Evolutionary conservation across 2,329 filamentous ascomycete genomes (phyloP), one percentile per base, ranked within the genome.

Genomic region (Colletotrichum kahawae): DNA sequence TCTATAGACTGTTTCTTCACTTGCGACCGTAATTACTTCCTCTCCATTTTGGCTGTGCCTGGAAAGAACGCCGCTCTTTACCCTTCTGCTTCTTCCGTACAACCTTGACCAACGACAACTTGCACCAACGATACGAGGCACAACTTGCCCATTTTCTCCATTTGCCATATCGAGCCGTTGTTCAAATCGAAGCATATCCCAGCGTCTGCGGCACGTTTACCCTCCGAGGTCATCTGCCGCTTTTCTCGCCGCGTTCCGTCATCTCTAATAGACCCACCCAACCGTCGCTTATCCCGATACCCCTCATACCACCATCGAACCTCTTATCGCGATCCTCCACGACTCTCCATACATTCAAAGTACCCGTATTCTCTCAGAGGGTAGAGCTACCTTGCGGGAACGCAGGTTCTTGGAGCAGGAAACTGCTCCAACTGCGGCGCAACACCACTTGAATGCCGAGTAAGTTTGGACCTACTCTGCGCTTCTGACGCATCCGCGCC

Each of bases 391-490:
- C 70, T 76, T 70, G 74, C 70, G 74, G 74, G 62, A 74, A 76
- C 74, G 74, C 70, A 70, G 70, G 63, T 75, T 38, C 33, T 72
- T 70, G 70, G 74, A 70, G 74, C 74, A 76, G 74, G 74, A 57
- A 69, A 74, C 76, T 77, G 76, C 76, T 77, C 76, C 75, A 71
- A 68, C 76, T 76, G 74, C 75, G 67, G 76, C 68, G 75, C 71
- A 75, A 70, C 43, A 77, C 68, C 68, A 77, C 43, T 72, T 77
- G 75, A 76, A 77, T 77, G 76, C 76, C 76, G 76, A 77, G 76
- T 77, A 72, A 71, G 76, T 75, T 70, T 16, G 67, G 34, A 16
- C 43, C 71, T 36, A 59, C 29, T 43, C 54, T 33, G 31, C 62
- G 9, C 16, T 29, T 31, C 16, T 16, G 21, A 29, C 43, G n/a